Base-by-base conservation (phyloP, 2,329 filamentous ascomycete species). In the Phyllosticta citribraziliensis region DNA sequence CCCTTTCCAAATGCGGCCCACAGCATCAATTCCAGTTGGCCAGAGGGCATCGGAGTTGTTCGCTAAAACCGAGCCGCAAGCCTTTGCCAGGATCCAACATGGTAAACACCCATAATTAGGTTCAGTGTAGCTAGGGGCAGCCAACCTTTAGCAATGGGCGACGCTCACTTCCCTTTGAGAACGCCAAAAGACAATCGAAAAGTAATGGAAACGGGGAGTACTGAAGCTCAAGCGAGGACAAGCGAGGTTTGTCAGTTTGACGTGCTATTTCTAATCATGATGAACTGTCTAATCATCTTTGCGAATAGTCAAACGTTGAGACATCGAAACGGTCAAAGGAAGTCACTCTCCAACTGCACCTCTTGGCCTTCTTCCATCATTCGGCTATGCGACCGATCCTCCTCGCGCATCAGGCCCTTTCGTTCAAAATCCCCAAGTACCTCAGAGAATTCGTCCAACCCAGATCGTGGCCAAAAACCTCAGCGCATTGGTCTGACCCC, bases 381-480 rank as follows among this genome's bases (percentile, higher is more conserved):
- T 17, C 22, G 2, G 22, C 22, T 3, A 22, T 3, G 22, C 22
- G 1, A 40, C 10, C 35, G 6, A 6, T 5, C 40, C 40, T n/a
- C 6, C 17, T 47, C 40, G 27, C 27, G 6, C 2, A 10, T 47
- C 14, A 47, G 6, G 14, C 6, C 2, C 40, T 47, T 47, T 6
- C 40, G 6, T 47, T n/a, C 40, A 47, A 20, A 56, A 56, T n/a
- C 22, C 55, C 35, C 54, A 55, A 17, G 57, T 51, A 27, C 30
- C 57, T 55, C 10, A 33, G 30, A 12, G n/a, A 30, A 50, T 14
- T 85, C 8, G 74, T 82, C 72, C 72, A 74, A 9, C 72, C 88
- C 60, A 91, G 74, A 68, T 91, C 88, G 57, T 87, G 78, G 19
- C 83, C 81, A 70, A 91, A 91, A 69, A 86, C 87, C 5, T 74